Conservation (phyloP, 2,329 filamentous ascomycete species). For the Eutypella sp. region DNA sequence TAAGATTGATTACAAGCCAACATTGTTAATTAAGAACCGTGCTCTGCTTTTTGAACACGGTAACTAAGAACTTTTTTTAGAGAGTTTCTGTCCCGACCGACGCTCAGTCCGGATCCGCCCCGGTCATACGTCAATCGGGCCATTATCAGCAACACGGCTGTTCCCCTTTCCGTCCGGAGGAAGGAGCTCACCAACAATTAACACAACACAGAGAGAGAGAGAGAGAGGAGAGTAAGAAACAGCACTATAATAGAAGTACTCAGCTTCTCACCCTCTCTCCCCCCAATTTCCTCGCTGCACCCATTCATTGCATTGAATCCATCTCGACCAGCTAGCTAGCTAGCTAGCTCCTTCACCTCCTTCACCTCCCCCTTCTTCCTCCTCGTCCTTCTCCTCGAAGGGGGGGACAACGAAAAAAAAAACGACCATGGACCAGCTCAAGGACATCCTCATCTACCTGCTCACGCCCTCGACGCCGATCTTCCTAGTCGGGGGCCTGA, state of each 20-base stretch:
- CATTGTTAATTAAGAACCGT: too few relatives aligned
- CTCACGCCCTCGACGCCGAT: constrained; percentile 56
- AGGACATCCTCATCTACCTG: constrained; percentile 43
- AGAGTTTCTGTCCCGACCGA: too few relatives aligned
- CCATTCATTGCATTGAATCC: neutral
- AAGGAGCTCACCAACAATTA: too few relatives aligned
- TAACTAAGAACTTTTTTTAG: too few relatives aligned
- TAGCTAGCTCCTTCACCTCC: too few relatives aligned
- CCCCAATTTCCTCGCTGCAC: neutral
- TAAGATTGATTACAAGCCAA: too few relatives aligned
- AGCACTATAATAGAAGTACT: too few relatives aligned
- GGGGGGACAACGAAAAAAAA: neutral
- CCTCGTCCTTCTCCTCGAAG: constrained; percentile 4
- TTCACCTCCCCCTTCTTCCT: too few relatives aligned
- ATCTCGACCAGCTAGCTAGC: too few relatives aligned
- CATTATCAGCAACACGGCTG: neutral
- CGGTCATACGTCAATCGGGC: constrained; percentile 1
- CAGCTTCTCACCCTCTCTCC: neutral
- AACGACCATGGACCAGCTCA: constrained; percentile 29
- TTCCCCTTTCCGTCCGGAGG: neutral
- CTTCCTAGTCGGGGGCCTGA: constrained; percentile 62
- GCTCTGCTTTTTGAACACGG: neutral
- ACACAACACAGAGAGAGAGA: too few relatives aligned
- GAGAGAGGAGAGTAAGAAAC: too few relatives aligned
- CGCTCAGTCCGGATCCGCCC: neutral